Evolutionary conservation across 176 grass and related monocot genomes (phyloP).

Genomic region (Triticum timopheevii): DNA sequence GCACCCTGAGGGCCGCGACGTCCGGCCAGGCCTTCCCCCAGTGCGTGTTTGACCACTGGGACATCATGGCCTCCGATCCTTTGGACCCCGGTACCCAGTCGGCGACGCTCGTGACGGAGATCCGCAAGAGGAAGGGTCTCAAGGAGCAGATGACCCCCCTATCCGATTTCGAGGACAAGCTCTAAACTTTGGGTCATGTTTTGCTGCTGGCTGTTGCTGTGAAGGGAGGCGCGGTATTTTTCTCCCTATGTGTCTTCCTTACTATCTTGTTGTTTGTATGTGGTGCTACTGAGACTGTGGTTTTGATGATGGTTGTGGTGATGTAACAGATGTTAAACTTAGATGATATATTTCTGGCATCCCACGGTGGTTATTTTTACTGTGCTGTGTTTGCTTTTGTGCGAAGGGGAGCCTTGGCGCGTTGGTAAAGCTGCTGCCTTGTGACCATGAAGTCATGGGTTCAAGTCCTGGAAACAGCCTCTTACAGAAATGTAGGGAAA

Average conservation of each 20-base stretch:
- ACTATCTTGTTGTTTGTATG: not conserved
- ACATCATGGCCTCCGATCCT: slow-evolving; percentile 67
- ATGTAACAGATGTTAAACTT: slow-evolving; percentile 20
- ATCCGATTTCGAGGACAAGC: slow-evolving; percentile 67
- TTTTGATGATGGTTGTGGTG: not conserved
- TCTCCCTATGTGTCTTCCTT: not conserved
- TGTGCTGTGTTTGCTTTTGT: not conserved
- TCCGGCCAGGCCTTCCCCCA: slow-evolving; percentile 71
- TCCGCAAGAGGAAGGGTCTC: slow-evolving; percentile 64
- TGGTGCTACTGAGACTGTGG: not conserved
- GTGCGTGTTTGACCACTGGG: slow-evolving; percentile 75
- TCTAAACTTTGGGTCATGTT: slow-evolving; percentile 23
- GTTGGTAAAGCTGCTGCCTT: too few relatives aligned
- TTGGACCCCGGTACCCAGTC: slow-evolving; percentile 47
- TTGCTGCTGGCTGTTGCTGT: not conserved
- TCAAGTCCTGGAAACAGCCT: too few relatives aligned
- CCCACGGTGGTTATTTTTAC: not conserved
- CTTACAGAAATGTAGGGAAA: too few relatives aligned
- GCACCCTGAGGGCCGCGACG: slow-evolving; percentile 48
- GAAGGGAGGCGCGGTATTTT: not conserved
- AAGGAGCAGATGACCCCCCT: slow-evolving; percentile 85
- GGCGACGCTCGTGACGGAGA: slow-evolving; percentile 36
- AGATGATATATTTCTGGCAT: not conserved
- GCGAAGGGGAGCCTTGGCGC: too few relatives aligned
- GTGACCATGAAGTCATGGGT: too few relatives aligned